These are phyloP conservation scores for Diaporthe aspalathi DNA, from an alignment of 2,329 filamentous ascomycete species.

Conservation along the genomic window DNA sequence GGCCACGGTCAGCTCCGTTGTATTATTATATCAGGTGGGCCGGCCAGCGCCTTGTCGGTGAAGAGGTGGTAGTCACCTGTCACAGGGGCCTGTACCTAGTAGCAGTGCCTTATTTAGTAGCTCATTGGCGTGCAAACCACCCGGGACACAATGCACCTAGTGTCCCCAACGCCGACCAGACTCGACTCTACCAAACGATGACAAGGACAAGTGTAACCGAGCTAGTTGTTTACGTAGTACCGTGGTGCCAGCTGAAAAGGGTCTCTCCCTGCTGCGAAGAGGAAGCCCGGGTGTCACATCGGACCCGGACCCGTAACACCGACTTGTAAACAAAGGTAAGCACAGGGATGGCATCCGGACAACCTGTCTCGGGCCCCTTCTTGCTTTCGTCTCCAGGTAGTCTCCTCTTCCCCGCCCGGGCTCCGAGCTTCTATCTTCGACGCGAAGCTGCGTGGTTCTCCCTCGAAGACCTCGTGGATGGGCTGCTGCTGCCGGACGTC, in stretches of 20 bases:
- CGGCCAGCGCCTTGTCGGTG: neutral
- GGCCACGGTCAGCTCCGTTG: too few relatives aligned
- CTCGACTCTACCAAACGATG: neutral
- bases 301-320: neutral
- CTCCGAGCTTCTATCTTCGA: neutral
- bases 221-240: neutral
- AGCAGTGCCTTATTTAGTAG: neutral
- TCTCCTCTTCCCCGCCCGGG: too few relatives aligned
- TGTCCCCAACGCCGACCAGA: neutral
- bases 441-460: slow-evolving; percentile 17
- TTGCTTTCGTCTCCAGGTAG: too few relatives aligned
- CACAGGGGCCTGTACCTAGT: too few relatives aligned
- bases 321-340: neutral
- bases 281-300: neutral
- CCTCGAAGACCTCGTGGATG: slow-evolving; percentile 7
- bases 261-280: neutral
- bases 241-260: slow-evolving; percentile 17
- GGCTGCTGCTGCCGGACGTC: slow-evolving; percentile 22
- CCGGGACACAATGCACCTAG: neutral
- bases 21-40: neutral
- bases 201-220: too few relatives aligned
- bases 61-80: neutral
- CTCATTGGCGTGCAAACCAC: too few relatives aligned
- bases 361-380: too few relatives aligned
- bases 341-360: neutral